A percentile compares a stretch with the other conserved stretches of the same genome.
phyloP scores from a whole-genome alignment of 345 rosid species.

The Sisymbrium irio region DNA sequence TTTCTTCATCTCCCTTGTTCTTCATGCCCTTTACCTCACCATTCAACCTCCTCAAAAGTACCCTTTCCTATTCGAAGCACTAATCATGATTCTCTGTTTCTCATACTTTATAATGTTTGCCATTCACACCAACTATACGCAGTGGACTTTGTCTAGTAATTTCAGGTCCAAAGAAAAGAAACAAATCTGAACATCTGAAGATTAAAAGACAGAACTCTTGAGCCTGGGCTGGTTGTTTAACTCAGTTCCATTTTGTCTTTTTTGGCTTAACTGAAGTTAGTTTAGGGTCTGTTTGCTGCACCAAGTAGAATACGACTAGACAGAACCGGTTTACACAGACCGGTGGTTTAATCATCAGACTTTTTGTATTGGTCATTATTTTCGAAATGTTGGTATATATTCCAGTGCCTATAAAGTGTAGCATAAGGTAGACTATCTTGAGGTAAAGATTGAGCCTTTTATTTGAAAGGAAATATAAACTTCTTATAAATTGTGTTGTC shows the following conservation, averaged over 20 bases:
- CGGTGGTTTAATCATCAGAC: not conserved
- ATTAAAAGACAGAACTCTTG: not conserved
- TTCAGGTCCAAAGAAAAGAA: slow-evolving; percentile 46
- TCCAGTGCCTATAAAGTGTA: not conserved
- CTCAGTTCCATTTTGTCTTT: not conserved
- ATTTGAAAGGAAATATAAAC: not conserved
- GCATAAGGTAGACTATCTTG: not conserved
- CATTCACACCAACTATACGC: slow-evolving; percentile 51
- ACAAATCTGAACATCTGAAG: slow-evolving; percentile 33
- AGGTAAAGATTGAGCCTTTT: not conserved
- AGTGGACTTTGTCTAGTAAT: slow-evolving; percentile 49
- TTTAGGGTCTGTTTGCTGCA: not conserved
- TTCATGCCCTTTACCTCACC: slow-evolving; percentile 65
- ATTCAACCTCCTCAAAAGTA: slow-evolving; percentile 53
- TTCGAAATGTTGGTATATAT: not conserved
- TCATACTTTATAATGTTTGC: slow-evolving; percentile 46
- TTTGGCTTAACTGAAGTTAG: slow-evolving; percentile 7
- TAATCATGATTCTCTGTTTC: slow-evolving; percentile 73
- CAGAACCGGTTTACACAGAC: slow-evolving; percentile 8
- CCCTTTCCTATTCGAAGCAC: slow-evolving; percentile 71
- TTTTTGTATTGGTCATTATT: not conserved
- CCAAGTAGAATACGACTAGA: not conserved
- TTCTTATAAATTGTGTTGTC: not conserved
- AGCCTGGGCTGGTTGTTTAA: not conserved
- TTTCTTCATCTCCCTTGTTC: slow-evolving; percentile 47